Base-by-base conservation (phyloP, 192 early-diverging fungal genomes). In the Backusella circina region DNA sequence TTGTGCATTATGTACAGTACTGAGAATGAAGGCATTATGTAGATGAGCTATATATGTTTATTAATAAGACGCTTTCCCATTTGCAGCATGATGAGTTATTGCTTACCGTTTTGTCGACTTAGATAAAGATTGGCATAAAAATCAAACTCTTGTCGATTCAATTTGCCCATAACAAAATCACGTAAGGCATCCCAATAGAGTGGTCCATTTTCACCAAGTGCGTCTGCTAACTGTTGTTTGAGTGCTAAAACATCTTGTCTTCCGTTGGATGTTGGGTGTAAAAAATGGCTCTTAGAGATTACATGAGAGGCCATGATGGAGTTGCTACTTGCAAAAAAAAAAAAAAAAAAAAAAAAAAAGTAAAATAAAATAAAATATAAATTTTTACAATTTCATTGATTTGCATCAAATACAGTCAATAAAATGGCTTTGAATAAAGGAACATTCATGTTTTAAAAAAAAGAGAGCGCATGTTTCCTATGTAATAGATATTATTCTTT, bases 141-240 rank as follows among this genome's bases (percentile, higher is more conserved):
- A 82, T 93, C 92, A 47, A 93, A 93, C 76, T 93, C 92, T 71
- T 91, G 91, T 13, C 91, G 88, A 72, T 92, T 91, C 33, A 93
- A 84, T 74, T 88, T 91, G 81, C 92, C 92, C 44, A 87, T 88
- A 33, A 93, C 88, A 82, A 93, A 93, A 44, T 93, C 90, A 28
- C 89, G 85, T 66, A 93, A 80, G 3, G 91, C 90, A 37, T 90
- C 80, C 92, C 92, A 93, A 75, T 93, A 93, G 6, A 86, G 82
- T 0, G 90, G 92, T 21, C 92, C 92, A 70, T 91, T 90, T 69
- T 93, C 92, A 65, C 92, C 91, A 2, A 93, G 84, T 15, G 90
- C 90, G 64, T 93, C 92, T 16, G 90, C 92, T 8, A 93, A 79
- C 61, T 91, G 90, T 73, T 91, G 90, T 65, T 93, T 93, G 30